Percentiles rank a stretch among this genome's conserved stretches.
These are phyloP conservation scores for Boletus sp. DNA, from an alignment of 768 basidiomycete genomes.

Conservation along the genomic window DNA sequence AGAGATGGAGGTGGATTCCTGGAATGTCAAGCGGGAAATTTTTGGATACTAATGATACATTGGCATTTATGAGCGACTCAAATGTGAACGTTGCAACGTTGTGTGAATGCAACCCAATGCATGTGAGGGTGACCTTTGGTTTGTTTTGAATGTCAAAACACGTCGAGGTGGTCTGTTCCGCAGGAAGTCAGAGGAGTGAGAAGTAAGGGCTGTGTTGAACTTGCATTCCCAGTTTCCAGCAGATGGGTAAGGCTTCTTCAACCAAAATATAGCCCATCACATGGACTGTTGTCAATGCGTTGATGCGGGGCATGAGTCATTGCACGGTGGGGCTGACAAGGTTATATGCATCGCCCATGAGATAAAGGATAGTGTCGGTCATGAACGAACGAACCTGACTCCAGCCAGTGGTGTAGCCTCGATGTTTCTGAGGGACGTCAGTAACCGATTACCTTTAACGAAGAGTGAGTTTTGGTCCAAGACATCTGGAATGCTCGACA, in stretches of 20 bases:
- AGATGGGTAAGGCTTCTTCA: slow-evolving; percentile 52
- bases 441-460: slow-evolving; percentile 52
- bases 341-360: slow-evolving; percentile 58
- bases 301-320: slow-evolving; percentile 55
- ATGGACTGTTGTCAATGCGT: slow-evolving; percentile 46
- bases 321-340: slow-evolving; percentile 42
- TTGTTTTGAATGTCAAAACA: slow-evolving; percentile 29
- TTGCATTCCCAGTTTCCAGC: slow-evolving; percentile 38
- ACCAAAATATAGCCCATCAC: slow-evolving; percentile 56
- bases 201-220: slow-evolving; percentile 50
- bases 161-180: slow-evolving; percentile 42
- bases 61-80: too few relatives aligned
- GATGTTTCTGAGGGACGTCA: slow-evolving; percentile 66
- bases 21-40: slow-evolving; percentile 37
- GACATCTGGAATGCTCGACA: neutral
- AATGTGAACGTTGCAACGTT: slow-evolving; percentile 58
- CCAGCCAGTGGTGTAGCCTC: slow-evolving; percentile 57
- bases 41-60: slow-evolving; percentile 45
- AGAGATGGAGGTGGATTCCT: slow-evolving; percentile 35
- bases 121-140: slow-evolving; percentile 30
- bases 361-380: slow-evolving; percentile 59
- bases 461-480: neutral
- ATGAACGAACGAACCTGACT: slow-evolving; percentile 52
- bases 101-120: slow-evolving; percentile 42
- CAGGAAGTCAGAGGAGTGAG: slow-evolving; percentile 53